Percentiles rank a stretch among this genome's conserved stretches.
phyloP scores from a whole-genome alignment of 1,284 basidiomycete genomes.

The Wolfiporia cocos region DNA sequence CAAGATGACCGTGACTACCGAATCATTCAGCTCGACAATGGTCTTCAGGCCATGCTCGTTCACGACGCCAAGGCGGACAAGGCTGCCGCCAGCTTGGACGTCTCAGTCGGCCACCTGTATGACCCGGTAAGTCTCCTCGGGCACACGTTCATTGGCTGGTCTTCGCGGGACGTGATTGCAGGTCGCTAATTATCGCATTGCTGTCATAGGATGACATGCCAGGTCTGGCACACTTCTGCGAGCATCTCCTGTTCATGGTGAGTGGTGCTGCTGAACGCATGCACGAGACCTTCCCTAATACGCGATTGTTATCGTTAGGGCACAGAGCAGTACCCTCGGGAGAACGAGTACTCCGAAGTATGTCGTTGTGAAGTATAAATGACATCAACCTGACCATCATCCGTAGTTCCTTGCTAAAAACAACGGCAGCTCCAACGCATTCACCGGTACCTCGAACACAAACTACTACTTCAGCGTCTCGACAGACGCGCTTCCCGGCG shows the following conservation, averaged over 20 bases:
- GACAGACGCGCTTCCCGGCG: conserved; percentile 79
- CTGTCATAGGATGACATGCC: conserved; percentile 70
- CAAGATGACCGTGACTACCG: conserved; percentile 79
- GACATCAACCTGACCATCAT: background rate
- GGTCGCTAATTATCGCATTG: background rate
- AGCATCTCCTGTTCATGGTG: conserved; percentile 96
- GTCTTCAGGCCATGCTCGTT: conserved; percentile 81
- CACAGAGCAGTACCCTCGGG: conserved; percentile 77
- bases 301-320: conserved; percentile 40
- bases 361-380: conserved; percentile 4
- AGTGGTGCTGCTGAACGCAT: conserved; percentile 13
- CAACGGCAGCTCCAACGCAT: conserved; percentile 92
- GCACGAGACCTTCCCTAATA: background rate
- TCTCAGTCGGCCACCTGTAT: conserved; percentile 90
- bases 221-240: conserved; percentile 89
- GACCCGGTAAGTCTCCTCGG: conserved; percentile 70
- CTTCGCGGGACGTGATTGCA: background rate
- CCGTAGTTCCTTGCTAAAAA: conserved; percentile 82
- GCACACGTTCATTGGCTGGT: background rate
- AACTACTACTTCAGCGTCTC: conserved; percentile 93
- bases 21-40: conserved; percentile 83
- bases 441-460: conserved; percentile 90
- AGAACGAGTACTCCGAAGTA: conserved; percentile 90
- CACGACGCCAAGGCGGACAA: conserved; percentile 91
- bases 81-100: conserved; percentile 92